A percentile compares a stretch with the other conserved stretches of the same genome.
Evolutionary conservation across 1,284 basidiomycete species (phyloP).

Genomic region (Ustilago hordei): DNA sequence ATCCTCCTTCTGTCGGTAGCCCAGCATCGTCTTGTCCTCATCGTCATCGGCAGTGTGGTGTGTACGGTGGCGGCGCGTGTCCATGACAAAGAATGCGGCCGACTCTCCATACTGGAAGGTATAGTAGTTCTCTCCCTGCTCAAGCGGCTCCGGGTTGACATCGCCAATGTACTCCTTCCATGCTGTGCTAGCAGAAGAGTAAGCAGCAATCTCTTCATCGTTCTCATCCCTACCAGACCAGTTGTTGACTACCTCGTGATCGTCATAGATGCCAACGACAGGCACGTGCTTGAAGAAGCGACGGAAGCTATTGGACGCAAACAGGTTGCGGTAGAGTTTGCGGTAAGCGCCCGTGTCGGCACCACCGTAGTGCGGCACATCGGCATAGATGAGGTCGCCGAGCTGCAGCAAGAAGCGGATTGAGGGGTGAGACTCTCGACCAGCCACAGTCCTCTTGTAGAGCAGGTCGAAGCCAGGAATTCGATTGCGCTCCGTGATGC

Average conservation of each 20-base stretch:
- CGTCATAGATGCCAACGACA: constrained; percentile 67
- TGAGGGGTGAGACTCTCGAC: constrained; percentile 55
- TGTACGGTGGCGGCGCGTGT: constrained; percentile 79
- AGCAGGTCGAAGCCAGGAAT: constrained; percentile 80
- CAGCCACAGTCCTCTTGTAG: constrained; percentile 66
- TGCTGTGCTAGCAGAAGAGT: constrained; percentile 76
- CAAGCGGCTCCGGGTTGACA: constrained; percentile 76
- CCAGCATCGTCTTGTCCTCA: constrained; percentile 77
- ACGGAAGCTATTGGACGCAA: constrained; percentile 64
- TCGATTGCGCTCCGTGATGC: constrained; percentile 68
- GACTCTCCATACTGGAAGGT: constrained; percentile 64
- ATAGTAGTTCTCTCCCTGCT: constrained; percentile 75
- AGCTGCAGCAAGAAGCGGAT: constrained; percentile 69
- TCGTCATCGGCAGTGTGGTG: constrained; percentile 71
- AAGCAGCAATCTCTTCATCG: constrained; percentile 72
- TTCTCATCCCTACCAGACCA: constrained; percentile 74
- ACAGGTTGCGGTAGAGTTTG: constrained; percentile 68
- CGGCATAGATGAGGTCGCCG: constrained; percentile 79
- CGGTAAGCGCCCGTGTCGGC: constrained; percentile 55
- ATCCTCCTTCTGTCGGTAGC: constrained; percentile 76
- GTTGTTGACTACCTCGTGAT: constrained; percentile 69
- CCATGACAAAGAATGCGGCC: constrained; percentile 81
- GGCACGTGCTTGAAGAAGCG: constrained; percentile 64
- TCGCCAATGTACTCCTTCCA: constrained; percentile 78
- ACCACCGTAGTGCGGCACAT: constrained; percentile 74